Evolutionary conservation across 805 yeast genomes (phyloP), one percentile per base, ranked within the genome.

Genomic region (Kodamaea leandrae): DNA sequence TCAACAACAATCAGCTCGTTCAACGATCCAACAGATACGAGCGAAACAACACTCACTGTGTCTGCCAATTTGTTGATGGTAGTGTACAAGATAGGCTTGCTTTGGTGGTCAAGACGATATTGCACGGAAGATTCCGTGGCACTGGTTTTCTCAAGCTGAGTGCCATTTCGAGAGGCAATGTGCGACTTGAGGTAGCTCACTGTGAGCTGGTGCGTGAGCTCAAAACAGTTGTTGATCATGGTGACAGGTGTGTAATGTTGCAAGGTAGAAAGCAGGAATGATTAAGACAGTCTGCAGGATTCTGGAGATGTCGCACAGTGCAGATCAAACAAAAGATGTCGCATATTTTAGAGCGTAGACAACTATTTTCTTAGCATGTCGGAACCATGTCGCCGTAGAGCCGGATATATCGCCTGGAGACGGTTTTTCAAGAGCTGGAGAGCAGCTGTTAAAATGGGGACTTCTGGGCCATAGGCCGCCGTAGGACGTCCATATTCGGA

Each of bases 1-100:
- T 58, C 52, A 16, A 59, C 41, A 27, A 56, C 28, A 3, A 56
- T 48, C 16, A 42, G 50, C 27, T 55, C 58, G 21, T 55, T 46
- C 33, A 49, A 43, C 15, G 48, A 33, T 34, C 20, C 42, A 8
- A 35, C 23, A 15, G 45, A 39, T 2, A 51, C 45, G 25, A 49
- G 33, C 33, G 47, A 47, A 26, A 51, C 32, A 18, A 45, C 42
- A 6, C 38, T 30, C 14, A 41, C 33, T 26, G 24, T 25, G 30
- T 39, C 33, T 23, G 35, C 35, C 35, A 50, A 34, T 27, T 45
- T 38, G 32, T 41, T 38, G 37, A 49, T 29, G 24, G 21, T 45
- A 27, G 42, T 33, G 24, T 37, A 30, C 39, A 49, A 37, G 3
- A 42, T 32, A 1, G 40, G 24, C 16, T 36, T 30, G 28, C 43